These are phyloP conservation scores for Pseudotulostoma volvatum DNA, from an alignment of 495 filamentous ascomycete genomes.

Conservation along the genomic window DNA sequence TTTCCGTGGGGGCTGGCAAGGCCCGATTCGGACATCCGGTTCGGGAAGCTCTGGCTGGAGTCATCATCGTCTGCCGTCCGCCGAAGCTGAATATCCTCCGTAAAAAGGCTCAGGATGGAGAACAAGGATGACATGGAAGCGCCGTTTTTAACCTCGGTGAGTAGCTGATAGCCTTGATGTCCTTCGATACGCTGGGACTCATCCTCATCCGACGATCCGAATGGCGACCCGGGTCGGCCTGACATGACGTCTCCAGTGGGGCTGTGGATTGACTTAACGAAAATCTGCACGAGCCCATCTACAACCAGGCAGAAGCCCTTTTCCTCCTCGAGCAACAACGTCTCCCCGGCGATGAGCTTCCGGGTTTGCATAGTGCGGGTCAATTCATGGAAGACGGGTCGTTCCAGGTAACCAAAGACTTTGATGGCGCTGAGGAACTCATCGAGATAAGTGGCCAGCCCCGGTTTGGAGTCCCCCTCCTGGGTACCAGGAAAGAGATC, in stretches of 20 bases:
- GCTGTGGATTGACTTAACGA: slow-evolving; percentile 71
- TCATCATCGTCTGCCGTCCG: slow-evolving; percentile 42
- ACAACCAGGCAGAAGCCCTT: slow-evolving; percentile 97
- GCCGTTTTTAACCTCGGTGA: slow-evolving; percentile 96
- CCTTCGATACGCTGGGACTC: slow-evolving; percentile 41
- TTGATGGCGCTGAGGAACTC: slow-evolving; percentile 99
- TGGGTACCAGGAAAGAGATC: slow-evolving; percentile 88
- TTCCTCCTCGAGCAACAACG: slow-evolving; percentile 85
- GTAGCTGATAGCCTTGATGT: slow-evolving; percentile 71
- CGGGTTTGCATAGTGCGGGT: slow-evolving; percentile 95
- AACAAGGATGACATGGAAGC: slow-evolving; percentile 97
- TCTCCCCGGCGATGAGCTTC: slow-evolving; percentile 91
- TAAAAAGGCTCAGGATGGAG: slow-evolving; percentile 91
- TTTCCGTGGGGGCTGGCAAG: slow-evolving; percentile 27
- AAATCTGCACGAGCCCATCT: slow-evolving; percentile 93
- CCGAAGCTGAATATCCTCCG: slow-evolving; percentile 75
- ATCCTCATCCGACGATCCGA: slow-evolving; percentile 40
- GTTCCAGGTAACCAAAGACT: slow-evolving; percentile 92
- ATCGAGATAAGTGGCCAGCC: slow-evolving; percentile 86
- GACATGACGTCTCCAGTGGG: slow-evolving; percentile 16
- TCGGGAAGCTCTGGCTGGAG: slow-evolving; percentile 24
- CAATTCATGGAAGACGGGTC: slow-evolving; percentile 92
- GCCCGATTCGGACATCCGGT: slow-evolving; percentile 29
- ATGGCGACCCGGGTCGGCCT: slow-evolving; percentile 8
- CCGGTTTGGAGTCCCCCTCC: slow-evolving; percentile 77